Evolutionary conservation across 257 asterid species (phyloP).

Genomic region (Galeopsis tetrahit): DNA sequence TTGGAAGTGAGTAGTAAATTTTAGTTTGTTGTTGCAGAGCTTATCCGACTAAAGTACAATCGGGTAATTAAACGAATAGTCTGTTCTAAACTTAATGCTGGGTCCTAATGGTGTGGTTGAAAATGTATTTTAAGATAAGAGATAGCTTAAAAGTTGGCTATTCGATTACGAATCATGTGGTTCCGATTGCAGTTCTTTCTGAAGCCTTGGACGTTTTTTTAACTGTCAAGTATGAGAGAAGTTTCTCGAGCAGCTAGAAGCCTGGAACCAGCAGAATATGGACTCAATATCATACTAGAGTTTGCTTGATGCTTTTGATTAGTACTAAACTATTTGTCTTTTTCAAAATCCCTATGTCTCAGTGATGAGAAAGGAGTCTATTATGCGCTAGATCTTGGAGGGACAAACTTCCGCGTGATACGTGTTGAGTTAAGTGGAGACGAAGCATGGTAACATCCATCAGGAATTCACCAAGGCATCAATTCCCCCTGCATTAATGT

Average conservation of each 20-base stretch:
- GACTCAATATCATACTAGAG: not conserved
- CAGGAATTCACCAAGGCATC: constrained; percentile 87
- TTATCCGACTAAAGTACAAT: not conserved
- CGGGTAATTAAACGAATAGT: not conserved
- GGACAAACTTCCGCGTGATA: constrained; percentile 90
- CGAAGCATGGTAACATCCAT: constrained; percentile 54
- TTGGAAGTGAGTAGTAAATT: not conserved
- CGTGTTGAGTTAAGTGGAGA: constrained; percentile 82
- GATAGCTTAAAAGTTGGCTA: too few relatives aligned
- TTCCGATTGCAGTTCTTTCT: not conserved
- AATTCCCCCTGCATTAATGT: constrained; percentile 82
- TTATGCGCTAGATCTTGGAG: constrained; percentile 95
- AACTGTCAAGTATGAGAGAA: not conserved
- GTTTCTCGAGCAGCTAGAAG: not conserved
- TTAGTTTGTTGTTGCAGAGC: not conserved
- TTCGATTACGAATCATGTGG: not conserved
- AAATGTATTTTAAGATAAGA: not conserved
- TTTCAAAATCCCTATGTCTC: constrained; percentile 8
- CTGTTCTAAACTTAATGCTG: not conserved
- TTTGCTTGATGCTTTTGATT: not conserved
- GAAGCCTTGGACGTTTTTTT: not conserved
- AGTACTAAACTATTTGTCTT: constrained; percentile 29
- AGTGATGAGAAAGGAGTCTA: constrained; percentile 89
- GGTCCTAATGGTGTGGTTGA: not conserved
- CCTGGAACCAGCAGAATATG: too few relatives aligned